Conservation (phyloP, 75 land plant genomes). For the Picea glauca region DNA sequence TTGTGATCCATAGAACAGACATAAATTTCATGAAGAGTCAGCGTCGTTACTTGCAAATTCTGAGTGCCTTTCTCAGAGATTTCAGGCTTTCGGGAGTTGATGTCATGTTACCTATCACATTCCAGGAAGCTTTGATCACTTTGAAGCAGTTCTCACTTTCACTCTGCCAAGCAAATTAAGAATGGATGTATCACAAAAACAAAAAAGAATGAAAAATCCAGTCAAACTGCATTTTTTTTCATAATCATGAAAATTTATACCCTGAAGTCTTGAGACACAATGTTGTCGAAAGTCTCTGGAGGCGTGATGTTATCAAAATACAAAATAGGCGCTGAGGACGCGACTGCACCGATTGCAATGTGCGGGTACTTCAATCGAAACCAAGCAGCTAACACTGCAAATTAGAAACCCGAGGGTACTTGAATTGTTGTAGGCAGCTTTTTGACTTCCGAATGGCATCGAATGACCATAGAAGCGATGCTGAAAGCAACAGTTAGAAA, state of each 20-base stretch:
- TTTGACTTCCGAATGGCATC: slow-evolving; percentile 48
- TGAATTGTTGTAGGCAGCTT: slow-evolving; percentile 32
- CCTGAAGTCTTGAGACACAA: slow-evolving; percentile 60
- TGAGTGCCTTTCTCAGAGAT: slow-evolving; percentile 18
- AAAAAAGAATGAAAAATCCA: background rate
- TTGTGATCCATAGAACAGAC: background rate
- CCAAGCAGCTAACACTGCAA: slow-evolving; percentile 84
- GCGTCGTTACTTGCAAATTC: slow-evolving; percentile 23
- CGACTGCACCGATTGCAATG: slow-evolving; percentile 73
- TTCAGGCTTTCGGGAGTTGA: slow-evolving; percentile 17
- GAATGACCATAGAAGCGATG: slow-evolving; percentile 89
- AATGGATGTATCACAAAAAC: background rate
- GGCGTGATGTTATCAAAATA: slow-evolving; percentile 56
- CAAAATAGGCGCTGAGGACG: slow-evolving; percentile 85
- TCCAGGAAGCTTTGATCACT: slow-evolving; percentile 20
- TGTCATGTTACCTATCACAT: slow-evolving; percentile 11
- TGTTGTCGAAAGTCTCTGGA: slow-evolving; percentile 41
- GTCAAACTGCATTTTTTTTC: background rate
- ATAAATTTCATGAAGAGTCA: background rate
- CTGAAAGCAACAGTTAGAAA: slow-evolving; percentile 23
- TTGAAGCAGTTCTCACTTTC: slow-evolving; percentile 17
- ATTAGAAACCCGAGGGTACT: slow-evolving; percentile 52
- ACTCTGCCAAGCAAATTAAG: background rate
- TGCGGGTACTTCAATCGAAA: slow-evolving; percentile 89
- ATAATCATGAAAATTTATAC: slow-evolving; percentile 15